A percentile compares a stretch with the other conserved stretches of the same genome.
Evolutionary conservation across 345 rosid genomes (phyloP).

Genomic region (Boechera retrofracta): DNA sequence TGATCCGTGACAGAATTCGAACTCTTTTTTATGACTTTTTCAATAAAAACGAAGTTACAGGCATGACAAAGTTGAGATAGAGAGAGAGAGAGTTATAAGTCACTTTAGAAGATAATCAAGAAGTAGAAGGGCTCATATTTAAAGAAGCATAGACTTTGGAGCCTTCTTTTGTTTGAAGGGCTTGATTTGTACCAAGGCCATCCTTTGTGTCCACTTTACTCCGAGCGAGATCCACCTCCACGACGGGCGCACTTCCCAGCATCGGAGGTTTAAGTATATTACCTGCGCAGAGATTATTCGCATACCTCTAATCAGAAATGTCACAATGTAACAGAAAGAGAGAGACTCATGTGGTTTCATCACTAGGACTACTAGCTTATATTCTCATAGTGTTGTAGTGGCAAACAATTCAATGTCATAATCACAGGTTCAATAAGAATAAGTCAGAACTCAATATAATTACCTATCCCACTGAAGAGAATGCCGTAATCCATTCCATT

Average conservation of each 20-base stretch:
- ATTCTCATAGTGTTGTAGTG: not conserved
- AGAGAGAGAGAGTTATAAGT: not conserved
- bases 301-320: conserved; percentile 6
- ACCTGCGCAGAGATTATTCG: conserved; percentile 20
- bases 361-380: conserved; percentile 13
- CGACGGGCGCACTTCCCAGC: not conserved
- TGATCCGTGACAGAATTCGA: not conserved
- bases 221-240: conserved; percentile 19
- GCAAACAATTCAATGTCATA: not conserved
- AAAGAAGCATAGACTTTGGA: conserved; percentile 30
- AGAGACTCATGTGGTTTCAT: not conserved
- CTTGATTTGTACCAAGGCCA: conserved; percentile 29
- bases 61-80: not conserved
- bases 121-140: conserved; percentile 8
- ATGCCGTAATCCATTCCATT: conserved; percentile 90
- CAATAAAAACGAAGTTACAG: not conserved
- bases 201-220: conserved; percentile 22
- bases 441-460: conserved; percentile 47
- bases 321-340: conserved; percentile 3
- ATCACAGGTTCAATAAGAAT: not conserved
- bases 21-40: no score
- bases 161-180: conserved; percentile 17
- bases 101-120: not conserved
- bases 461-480: conserved; percentile 67
- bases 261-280: conserved; percentile 13